phyloP scores from a whole-genome alignment of 1,284 basidiomycete species.

The Ustilago cynodontis region DNA sequence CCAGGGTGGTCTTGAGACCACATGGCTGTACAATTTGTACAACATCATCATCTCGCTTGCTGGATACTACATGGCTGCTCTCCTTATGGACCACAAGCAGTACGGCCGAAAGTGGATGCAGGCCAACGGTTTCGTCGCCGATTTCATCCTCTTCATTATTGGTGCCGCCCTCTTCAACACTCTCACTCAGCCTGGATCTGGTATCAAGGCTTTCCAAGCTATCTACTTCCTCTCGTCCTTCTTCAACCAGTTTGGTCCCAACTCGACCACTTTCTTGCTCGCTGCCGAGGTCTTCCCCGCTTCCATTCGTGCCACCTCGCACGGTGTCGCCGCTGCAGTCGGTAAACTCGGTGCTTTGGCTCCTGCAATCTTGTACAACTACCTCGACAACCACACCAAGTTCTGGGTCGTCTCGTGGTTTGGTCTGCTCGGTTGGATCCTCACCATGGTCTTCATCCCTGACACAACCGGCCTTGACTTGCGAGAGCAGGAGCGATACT shows the following conservation, averaged over 20 bases:
- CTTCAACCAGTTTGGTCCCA: slow-evolving; percentile 75
- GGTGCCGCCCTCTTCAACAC: slow-evolving; percentile 71
- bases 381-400: slow-evolving; percentile 71
- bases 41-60: slow-evolving; percentile 72
- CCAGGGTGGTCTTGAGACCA: slow-evolving; percentile 70
- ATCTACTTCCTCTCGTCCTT: slow-evolving; percentile 74
- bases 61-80: slow-evolving; percentile 74
- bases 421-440: slow-evolving; percentile 72
- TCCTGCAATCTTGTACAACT: slow-evolving; percentile 71
- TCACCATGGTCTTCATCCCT: slow-evolving; percentile 72
- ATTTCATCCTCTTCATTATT: slow-evolving; percentile 72
- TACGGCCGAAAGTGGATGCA: slow-evolving; percentile 72
- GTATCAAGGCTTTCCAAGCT: slow-evolving; percentile 72
- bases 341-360: slow-evolving; percentile 71
- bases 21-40: slow-evolving; percentile 74
- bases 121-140: slow-evolving; percentile 72
- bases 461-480: slow-evolving; percentile 75
- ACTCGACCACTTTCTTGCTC: slow-evolving; percentile 71
- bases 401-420: slow-evolving; percentile 75
- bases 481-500: slow-evolving; percentile 75
- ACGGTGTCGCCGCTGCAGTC: slow-evolving; percentile 70
- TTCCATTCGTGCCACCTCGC: slow-evolving; percentile 70
- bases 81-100: slow-evolving; percentile 75
- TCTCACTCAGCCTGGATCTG: slow-evolving; percentile 67
- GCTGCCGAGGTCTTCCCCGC: slow-evolving; percentile 70